Evolutionary conservation across 2,329 filamentous ascomycete genomes (phyloP).

Genomic region (Trichoderma lentiforme): DNA sequence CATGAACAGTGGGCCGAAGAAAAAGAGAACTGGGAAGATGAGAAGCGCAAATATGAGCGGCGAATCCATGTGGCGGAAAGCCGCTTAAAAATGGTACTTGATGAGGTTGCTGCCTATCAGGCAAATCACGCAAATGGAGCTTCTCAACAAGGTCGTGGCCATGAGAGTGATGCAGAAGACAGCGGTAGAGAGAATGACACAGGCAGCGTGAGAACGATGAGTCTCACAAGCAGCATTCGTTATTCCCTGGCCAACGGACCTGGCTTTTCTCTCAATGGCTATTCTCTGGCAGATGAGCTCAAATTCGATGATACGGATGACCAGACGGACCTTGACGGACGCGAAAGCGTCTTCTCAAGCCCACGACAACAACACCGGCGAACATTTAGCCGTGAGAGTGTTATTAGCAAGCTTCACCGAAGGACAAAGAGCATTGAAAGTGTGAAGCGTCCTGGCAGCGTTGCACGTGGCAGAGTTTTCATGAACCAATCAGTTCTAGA

Average conservation of each 20-base stretch:
- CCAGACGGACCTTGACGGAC: constrained; percentile 68
- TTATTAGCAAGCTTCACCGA: constrained; percentile 46
- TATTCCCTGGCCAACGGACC: constrained; percentile 66
- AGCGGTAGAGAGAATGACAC: constrained; percentile 64
- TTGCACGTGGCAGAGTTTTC: constrained; percentile 50
- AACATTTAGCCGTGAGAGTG: constrained; percentile 57
- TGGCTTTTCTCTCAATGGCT: constrained; percentile 57
- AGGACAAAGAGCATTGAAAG: constrained; percentile 60
- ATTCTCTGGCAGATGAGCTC: constrained; percentile 87
- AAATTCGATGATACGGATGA: constrained; percentile 76
- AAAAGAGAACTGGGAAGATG: constrained; percentile 78
- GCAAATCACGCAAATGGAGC: constrained; percentile 45
- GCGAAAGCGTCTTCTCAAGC: constrained; percentile 58
- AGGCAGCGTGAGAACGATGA: constrained; percentile 68
- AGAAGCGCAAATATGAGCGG: constrained; percentile 76
- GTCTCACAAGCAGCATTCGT: constrained; percentile 67
- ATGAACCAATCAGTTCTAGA: constrained; percentile 56
- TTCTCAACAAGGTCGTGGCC: constrained; percentile 35
- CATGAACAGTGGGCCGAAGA: constrained; percentile 82
- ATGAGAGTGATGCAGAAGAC: constrained; percentile 61
- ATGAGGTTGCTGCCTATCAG: constrained; percentile 76
- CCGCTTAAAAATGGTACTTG: constrained; percentile 76
- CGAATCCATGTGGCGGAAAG: constrained; percentile 88
- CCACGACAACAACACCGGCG: constrained; percentile 46
- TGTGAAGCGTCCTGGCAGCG: constrained; percentile 52